Evolutionary conservation across 139 green algal genomes (phyloP), one percentile per base, ranked within the genome.

Genomic region (Tetradesmus obliquus): DNA sequence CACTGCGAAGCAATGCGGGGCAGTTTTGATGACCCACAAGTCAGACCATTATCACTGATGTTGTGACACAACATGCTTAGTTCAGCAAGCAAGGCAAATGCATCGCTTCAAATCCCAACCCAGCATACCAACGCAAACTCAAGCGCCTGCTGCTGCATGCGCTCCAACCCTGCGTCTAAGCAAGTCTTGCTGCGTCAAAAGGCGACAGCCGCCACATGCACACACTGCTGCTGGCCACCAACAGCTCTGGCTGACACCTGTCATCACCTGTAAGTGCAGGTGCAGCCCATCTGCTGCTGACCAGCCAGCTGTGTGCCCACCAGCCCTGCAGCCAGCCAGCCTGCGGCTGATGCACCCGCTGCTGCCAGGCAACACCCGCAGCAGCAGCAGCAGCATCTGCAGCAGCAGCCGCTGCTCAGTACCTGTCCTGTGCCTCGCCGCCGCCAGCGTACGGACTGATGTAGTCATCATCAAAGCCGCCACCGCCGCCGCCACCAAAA

Each of bases 361-460:
- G 32, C 32, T 45, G 32, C 32, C 32, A 45, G 32, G 32, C 32
- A 45, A 5, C 45, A 74, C 2, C 71, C 9, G 86, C 22, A 54
- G 32, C 72, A 72, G 32, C 82, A 83, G 13, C 53, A 76, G 2
- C 76, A 45, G 13, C 45, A 74, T 9, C 71, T 6, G 86, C 22
- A 54, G 32, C 72, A 72, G 32, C 82, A 83, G 13, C 53, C 88
- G 2, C 76, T 76, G 66, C 66, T 76, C 66, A 86, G 66, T 82
- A 91, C 45, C 91, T 84, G 53, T 93, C 91, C 84, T 93, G 84
- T 15, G 87, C n/a, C 20, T 53, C 71, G 32, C 57, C 22, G 55
- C 19, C 81, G 32, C 51, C 55, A 17, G 51, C 69, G 12, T 88
- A 88, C 5, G 79, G 74, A 20, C 82, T 89, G 80, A 76, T 74